Evolutionary conservation across 1,284 basidiomycete species (phyloP), one percentile per base, ranked within the genome.

Genomic region (Ceratobasidium sp.): DNA sequence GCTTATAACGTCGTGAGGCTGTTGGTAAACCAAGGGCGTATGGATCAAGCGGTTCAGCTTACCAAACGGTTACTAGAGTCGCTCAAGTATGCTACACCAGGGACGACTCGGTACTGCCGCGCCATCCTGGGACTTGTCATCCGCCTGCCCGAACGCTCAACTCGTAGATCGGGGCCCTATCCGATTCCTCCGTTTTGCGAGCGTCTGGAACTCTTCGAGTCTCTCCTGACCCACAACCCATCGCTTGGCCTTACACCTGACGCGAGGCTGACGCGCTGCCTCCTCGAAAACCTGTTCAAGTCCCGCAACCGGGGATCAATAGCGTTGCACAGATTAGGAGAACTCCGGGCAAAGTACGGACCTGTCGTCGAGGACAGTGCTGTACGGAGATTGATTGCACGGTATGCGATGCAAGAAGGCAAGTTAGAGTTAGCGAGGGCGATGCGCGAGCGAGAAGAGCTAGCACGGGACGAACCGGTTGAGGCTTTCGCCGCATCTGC

Each of bases 1-100:
- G 66, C 66, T 30, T 70, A 59, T 42, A 70, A 70, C 30, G 66
- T 70, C 44, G 54, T 70, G 16, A 36, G 66, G 54, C 42, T 70
- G 16, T 18, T 70, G 36, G 54, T 70, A 25, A 48, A 48, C 5
- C 54, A 30, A 25, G 54, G 66, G 16, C 66, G 11, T 0, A n/a
- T 21, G 5, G 66, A 46, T 9, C 66, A 70, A n/a, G 66, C 66
- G 9, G 21, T 70, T 46, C 66, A 70, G 42, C 66, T 70, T 40
- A 48, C 42, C 12, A 44, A 54, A 36, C 12, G 38, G 18, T 42
- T 70, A 18, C 30, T 70, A 12, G 42, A 59, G 7, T 70, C 66
- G 7, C 28, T 70, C 18, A 42, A 3, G 16, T 33, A 16, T 9
- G 14, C 40, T 4, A 70, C 53, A 46, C 66, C 46, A 18, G 28